Percentiles rank a stretch among this genome's conserved stretches.
These are phyloP conservation scores for Sordariomycetes sp. DNA, from an alignment of 2,329 filamentous ascomycete genomes.

Conservation along the genomic window DNA sequence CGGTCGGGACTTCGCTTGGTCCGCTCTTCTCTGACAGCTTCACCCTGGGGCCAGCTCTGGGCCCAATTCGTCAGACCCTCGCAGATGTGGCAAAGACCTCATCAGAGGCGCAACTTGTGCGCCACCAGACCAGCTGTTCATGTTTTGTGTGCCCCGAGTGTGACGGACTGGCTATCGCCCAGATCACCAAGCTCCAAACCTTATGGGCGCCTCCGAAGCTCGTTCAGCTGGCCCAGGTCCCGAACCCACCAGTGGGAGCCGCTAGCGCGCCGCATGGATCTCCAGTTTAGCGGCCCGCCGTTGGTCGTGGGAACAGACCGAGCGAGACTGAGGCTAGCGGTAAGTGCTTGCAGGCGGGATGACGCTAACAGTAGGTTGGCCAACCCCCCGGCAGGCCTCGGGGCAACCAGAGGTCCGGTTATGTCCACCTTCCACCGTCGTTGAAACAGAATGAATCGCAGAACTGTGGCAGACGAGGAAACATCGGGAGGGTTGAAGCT, in stretches of 20 bases:
- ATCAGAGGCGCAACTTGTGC: background rate
- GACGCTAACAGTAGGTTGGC: background rate
- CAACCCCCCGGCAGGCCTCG: background rate
- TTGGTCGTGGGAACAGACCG: background rate
- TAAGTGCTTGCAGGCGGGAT: slow-evolving; percentile 3
- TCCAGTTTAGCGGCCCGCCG: background rate
- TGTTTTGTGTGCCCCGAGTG: background rate
- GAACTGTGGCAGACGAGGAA: background rate
- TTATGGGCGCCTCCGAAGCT: background rate
- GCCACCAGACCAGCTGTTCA: background rate
- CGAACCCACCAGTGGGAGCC: background rate
- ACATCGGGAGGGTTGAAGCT: background rate
- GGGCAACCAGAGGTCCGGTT: background rate
- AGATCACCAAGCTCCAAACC: background rate
- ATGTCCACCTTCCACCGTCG: background rate
- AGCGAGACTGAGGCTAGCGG: background rate
- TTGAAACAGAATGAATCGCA: background rate
- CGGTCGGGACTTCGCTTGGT: background rate
- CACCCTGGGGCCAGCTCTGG: background rate
- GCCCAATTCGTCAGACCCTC: background rate
- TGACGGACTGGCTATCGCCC: background rate
- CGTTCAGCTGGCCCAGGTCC: background rate
- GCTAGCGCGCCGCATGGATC: background rate
- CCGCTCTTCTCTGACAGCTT: background rate
- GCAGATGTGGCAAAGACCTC: background rate